phyloP scores from a whole-genome alignment of 1,284 basidiomycete genomes.

The Ustilago nuda region DNA sequence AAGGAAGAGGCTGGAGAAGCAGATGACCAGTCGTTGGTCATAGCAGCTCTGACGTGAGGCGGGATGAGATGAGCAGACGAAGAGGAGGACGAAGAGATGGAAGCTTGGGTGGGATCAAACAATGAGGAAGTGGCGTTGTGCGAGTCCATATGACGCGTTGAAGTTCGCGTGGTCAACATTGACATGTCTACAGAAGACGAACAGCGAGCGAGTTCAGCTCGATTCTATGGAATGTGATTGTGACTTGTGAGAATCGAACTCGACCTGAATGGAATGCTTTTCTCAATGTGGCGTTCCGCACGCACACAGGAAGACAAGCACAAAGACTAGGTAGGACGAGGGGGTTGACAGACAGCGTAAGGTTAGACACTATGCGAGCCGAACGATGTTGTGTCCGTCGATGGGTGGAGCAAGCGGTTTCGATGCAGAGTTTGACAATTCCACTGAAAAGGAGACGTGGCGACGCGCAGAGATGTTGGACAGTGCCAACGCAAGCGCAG shows the following conservation, averaged over 20 bases:
- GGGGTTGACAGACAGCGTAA: not conserved
- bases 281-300: not conserved
- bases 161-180: conserved; percentile 29
- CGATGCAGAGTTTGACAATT: not conserved
- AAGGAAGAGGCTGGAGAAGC: conserved; percentile 9
- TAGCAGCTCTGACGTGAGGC: conserved; percentile 11
- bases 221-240: not conserved
- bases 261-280: not conserved
- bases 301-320: not conserved
- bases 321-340: not conserved
- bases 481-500: conserved; percentile 8
- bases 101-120: conserved; percentile 21
- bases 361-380: conserved; percentile 3
- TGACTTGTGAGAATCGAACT: conserved; percentile 3
- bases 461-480: conserved; percentile 9
- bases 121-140: conserved; percentile 12
- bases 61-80: conserved; percentile 11
- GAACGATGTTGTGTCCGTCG: conserved; percentile 12
- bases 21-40: conserved; percentile 8
- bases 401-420: conserved; percentile 9
- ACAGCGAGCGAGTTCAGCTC: not conserved
- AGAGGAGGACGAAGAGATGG: conserved; percentile 1
- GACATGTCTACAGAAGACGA: conserved; percentile 10
- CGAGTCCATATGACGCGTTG: conserved; percentile 19
- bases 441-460: conserved; percentile 1